Evolutionary conservation across 139 green algal genomes (phyloP).

Genomic region (Zygnema cylindricum): DNA sequence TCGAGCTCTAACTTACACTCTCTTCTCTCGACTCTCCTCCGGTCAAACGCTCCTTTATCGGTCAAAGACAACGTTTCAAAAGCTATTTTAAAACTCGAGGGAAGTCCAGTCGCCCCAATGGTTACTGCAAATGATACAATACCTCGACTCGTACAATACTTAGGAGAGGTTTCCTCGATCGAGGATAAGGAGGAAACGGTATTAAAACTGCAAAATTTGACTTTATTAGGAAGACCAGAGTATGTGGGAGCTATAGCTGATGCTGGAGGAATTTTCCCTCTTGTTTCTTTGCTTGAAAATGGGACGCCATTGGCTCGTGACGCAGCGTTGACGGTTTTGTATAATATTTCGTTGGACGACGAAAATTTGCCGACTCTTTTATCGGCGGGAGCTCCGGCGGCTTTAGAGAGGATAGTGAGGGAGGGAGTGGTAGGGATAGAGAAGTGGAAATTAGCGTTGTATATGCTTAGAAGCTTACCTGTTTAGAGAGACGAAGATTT

Average conservation of each 20-base stretch:
- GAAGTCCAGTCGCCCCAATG: neutral
- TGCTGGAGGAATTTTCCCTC: slow-evolving; percentile 10
- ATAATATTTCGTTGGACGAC: neutral
- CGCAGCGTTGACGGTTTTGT: slow-evolving; percentile 24
- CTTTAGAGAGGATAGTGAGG: slow-evolving; percentile 18
- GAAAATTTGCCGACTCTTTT: slow-evolving; percentile 28
- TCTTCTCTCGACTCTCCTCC: neutral
- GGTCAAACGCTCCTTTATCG: neutral
- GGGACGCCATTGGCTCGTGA: neutral
- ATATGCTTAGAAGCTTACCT: neutral
- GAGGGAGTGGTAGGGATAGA: neutral
- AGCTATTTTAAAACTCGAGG: neutral
- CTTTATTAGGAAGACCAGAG: neutral
- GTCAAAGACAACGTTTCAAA: neutral
- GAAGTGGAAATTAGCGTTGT: slow-evolving; percentile 12
- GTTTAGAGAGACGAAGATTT: neutral
- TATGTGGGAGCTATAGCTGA: slow-evolving; percentile 13
- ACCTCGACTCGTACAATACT: neutral
- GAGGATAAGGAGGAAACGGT: slow-evolving; percentile 8
- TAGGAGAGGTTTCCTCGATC: neutral
- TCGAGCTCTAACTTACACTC: neutral
- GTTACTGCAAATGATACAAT: slow-evolving; percentile 15
- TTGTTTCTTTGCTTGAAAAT: slow-evolving; percentile 11
- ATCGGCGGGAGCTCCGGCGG: slow-evolving; percentile 15
- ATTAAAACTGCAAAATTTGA: neutral